Evolutionary conservation across 2,329 filamentous ascomycete genomes (phyloP), one percentile per base, ranked within the genome.

Genomic region (Aureobasidium mangrovei): DNA sequence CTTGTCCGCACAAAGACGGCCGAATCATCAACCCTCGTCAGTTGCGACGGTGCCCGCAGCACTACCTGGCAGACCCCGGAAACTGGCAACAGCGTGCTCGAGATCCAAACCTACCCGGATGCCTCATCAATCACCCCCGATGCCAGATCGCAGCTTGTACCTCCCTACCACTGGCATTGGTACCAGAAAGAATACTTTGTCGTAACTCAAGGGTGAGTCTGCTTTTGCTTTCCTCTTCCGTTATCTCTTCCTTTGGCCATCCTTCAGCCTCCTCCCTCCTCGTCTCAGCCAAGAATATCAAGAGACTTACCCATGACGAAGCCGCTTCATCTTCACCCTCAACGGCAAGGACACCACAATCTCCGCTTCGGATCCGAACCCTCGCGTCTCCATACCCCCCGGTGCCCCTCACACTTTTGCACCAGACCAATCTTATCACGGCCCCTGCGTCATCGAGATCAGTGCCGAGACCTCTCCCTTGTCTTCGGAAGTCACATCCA

Each of bases 151-250:
- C 54, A 59, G 39, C 42, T 63, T 8, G 60, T 58, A 4, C 62
- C 62, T 1, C 62, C 63, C 8, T 56, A 55, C 7, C 62, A 64
- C 39, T 61, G 59, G 60, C 63, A 65, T 35, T 64, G 63, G 63
- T 62, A 60, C n/a, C 62, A 65, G 46, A 60, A 64, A 29, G 62
- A 65, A 45, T 58, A 58, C 49, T 65, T 65, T 55, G 54, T 59
- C 35, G 57, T 64, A n/a, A 60, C 43, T 43, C 45, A 63, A 61
- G 62, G 63, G 55, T 60, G 39, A n/a, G 57, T 41, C 18, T 18
- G 18, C 18, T 18, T 18, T 18, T 18, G 18, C 18, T 18, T 18
- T 24, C 9, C 41, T n/a, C 41, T 40, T 10, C 32, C 31, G 28
- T 28, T 9, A 24, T 31, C 29, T 29, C 47, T 28, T 33, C 46